These are phyloP conservation scores for Tricladium varicosporioides DNA, from an alignment of 2,329 filamentous ascomycete species.

Conservation along the genomic window DNA sequence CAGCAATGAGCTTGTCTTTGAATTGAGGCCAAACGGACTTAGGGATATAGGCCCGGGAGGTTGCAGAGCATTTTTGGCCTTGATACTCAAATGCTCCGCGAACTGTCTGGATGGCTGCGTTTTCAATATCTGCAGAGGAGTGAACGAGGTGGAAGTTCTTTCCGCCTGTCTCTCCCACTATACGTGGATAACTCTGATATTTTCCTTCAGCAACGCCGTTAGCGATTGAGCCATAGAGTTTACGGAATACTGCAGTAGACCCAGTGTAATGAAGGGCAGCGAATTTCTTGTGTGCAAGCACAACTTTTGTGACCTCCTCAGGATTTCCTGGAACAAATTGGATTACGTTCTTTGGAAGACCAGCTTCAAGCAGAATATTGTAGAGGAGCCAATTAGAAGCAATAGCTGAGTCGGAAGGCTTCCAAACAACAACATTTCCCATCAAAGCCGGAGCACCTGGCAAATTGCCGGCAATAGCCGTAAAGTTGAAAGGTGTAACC, in stretches of 20 bases:
- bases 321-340: constrained; percentile 92
- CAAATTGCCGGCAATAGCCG: constrained; percentile 87
- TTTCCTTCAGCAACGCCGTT: constrained; percentile 75
- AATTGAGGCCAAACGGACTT: constrained; percentile 73
- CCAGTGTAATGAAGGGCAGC: constrained; percentile 94
- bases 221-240: constrained; percentile 83
- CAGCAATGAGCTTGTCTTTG: constrained; percentile 62
- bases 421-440: constrained; percentile 96
- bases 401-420: constrained; percentile 86
- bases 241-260: constrained; percentile 86
- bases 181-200: constrained; percentile 82
- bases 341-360: constrained; percentile 83
- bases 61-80: constrained; percentile 88
- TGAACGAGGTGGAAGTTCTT: constrained; percentile 93
- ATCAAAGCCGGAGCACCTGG: constrained; percentile 79
- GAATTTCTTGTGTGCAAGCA: constrained; percentile 76
- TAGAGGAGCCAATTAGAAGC: constrained; percentile 91
- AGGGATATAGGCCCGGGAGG: constrained; percentile 76
- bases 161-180: constrained; percentile 87
- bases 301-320: constrained; percentile 75
- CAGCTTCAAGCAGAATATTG: constrained; percentile 86
- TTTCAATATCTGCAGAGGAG: constrained; percentile 71
- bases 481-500: constrained; percentile 95
- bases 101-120: constrained; percentile 78
- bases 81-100: constrained; percentile 89